Evolutionary conservation across 2,329 filamentous ascomycete genomes (phyloP).

Genomic region (Beauveria brongniartii): DNA sequence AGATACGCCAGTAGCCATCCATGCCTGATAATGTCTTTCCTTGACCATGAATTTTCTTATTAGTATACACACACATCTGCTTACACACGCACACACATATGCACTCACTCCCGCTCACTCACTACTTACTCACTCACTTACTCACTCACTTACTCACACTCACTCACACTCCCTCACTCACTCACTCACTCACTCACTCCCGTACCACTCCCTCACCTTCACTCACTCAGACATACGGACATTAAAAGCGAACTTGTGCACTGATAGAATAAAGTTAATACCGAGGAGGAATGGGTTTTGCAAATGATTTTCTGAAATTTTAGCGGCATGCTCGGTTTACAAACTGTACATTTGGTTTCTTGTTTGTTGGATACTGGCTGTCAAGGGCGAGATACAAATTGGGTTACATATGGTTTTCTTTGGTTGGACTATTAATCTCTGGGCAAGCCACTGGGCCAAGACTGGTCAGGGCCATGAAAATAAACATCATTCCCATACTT

Average conservation of each 20-base stretch:
- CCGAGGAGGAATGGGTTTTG: not conserved
- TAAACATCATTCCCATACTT: not conserved
- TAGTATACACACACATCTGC: not conserved
- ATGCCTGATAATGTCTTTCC: not conserved
- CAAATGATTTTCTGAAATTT: not conserved
- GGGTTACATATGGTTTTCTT: conserved; percentile 4
- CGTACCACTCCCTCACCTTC: not conserved
- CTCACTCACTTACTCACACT: too few relatives aligned
- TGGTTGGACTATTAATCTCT: not conserved
- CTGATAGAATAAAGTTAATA: conserved; percentile 8
- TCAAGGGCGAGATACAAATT: not conserved
- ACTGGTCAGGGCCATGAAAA: not conserved
- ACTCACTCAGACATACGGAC: not conserved
- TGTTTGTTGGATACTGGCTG: not conserved
- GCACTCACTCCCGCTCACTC: not conserved
- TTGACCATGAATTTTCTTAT: not conserved
- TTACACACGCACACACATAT: not conserved
- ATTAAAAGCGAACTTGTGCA: conserved; percentile 5
- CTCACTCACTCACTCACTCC: too few relatives aligned
- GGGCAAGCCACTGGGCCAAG: not conserved
- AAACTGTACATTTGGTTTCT: conserved; percentile 5
- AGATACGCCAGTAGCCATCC: not conserved
- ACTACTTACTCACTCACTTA: too few relatives aligned
- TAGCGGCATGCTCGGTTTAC: conserved; percentile 6
- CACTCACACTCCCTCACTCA: too few relatives aligned